Evolutionary conservation across 768 basidiomycete species (phyloP).

Genomic region (Tephrocybe sp.): DNA sequence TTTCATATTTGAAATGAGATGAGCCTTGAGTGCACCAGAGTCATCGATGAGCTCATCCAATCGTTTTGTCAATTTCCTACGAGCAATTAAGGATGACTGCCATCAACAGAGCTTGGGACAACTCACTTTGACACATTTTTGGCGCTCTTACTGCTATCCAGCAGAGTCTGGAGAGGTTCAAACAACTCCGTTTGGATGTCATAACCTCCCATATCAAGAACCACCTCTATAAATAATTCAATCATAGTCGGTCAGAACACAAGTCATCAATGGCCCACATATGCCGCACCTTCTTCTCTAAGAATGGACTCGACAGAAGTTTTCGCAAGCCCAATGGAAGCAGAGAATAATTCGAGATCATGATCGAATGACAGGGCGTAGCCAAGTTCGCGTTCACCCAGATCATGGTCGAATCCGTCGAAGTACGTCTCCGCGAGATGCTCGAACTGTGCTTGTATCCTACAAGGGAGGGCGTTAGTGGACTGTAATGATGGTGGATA

Average conservation of each 20-base stretch:
- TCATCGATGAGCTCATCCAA: constrained; percentile 78
- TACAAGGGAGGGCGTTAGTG: constrained; percentile 28
- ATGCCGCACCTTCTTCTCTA: constrained; percentile 68
- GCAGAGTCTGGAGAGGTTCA: constrained; percentile 75
- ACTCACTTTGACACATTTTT: constrained; percentile 78
- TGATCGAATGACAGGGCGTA: constrained; percentile 81
- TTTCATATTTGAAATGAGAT: constrained; percentile 73
- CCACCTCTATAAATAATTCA: constrained; percentile 56
- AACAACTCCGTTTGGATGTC: constrained; percentile 78
- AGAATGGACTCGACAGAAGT: constrained; percentile 75
- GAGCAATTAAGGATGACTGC: neutral
- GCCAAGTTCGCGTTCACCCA: constrained; percentile 88
- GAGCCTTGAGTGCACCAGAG: constrained; percentile 68
- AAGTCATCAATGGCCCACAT: neutral
- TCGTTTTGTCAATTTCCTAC: constrained; percentile 84
- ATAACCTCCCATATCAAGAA: constrained; percentile 70
- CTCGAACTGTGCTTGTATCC: constrained; percentile 91
- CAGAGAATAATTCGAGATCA: constrained; percentile 93
- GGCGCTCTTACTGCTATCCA: constrained; percentile 80
- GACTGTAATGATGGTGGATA: neutral
- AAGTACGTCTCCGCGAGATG: constrained; percentile 91
- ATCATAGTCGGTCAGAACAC: neutral
- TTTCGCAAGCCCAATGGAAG: constrained; percentile 87
- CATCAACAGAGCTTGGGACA: neutral
- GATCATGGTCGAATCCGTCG: constrained; percentile 76